Evolutionary conservation across 1,284 basidiomycete genomes (phyloP).

Genomic region (Fomitopsis betulina): DNA sequence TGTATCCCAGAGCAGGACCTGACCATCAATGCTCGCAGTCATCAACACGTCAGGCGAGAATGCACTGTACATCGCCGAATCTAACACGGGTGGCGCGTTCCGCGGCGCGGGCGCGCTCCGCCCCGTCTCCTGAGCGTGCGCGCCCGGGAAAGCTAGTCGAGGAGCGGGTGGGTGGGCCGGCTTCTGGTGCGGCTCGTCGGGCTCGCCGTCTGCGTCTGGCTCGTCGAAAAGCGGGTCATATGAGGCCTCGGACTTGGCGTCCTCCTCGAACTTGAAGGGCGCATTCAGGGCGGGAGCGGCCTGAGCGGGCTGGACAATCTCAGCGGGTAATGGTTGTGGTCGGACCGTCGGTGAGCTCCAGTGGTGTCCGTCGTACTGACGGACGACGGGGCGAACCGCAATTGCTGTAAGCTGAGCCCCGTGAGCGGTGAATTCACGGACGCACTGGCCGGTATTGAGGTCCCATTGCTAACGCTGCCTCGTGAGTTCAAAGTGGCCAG

Average conservation of each 20-base stretch:
- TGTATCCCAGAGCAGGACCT: conserved; percentile 89
- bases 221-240: conserved; percentile 82
- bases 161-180: not conserved
- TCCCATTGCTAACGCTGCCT: conserved; percentile 83
- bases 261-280: conserved; percentile 30
- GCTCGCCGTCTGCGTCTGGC: conserved; percentile 48
- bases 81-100: conserved; percentile 69
- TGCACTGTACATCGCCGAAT: conserved; percentile 50
- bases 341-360: conserved; percentile 10
- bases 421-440: conserved; percentile 79
- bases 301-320: not conserved
- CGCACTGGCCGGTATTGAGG: conserved; percentile 83
- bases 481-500: not conserved
- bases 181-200: conserved; percentile 23
- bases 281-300: conserved; percentile 2
- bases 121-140: conserved; percentile 9
- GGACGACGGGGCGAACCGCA: conserved; percentile 66
- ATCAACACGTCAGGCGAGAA: conserved; percentile 86
- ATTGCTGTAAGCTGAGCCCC: conserved; percentile 85
- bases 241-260: conserved; percentile 71
- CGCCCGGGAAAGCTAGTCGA: conserved; percentile 1
- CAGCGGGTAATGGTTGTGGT: not conserved
- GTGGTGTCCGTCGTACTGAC: conserved; percentile 29
- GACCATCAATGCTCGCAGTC: conserved; percentile 90
- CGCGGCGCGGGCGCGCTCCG: conserved; percentile 41